Base-by-base conservation (phyloP, 208 protist genomes). In the Crithidia mellificae region DNA sequence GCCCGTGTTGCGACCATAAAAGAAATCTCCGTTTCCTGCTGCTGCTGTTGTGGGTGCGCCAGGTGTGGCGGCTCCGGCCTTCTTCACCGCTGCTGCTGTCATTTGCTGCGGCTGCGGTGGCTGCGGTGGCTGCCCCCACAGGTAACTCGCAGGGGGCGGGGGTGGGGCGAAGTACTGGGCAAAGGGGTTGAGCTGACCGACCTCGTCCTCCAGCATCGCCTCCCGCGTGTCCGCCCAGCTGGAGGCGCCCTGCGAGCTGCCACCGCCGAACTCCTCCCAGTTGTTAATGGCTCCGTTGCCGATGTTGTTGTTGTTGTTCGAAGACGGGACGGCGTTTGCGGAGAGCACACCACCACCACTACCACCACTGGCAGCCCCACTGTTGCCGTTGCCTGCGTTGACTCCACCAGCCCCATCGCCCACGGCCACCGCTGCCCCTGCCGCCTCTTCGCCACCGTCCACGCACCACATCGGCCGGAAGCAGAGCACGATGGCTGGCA, bases 111-210 rank as follows among this genome's bases (percentile, higher is more conserved):
- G 34, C 19, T 25, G 70, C 27, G 2, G 39, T 6, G 36, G 17
- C 41, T 25, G 32, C 29, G 20, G 47, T 27, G 64, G 70, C 47
- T 63, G 55, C 0, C 53, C 63, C 55, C 55, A 70, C 14, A 76
- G 39, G n/a, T 76, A 76, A 49, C 70, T 66, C 6, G 77, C 44
- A 0, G 83, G 79, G 2, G 83, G 83, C 11, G 77, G 67, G 14
- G 83, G 77, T 14, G 76, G 74, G 2, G 64, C 63, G 56, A 82
- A 85, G 69, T 82, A 81, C 39, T 72, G 64, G 19, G 81, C 75
- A 55, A 94, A 88, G 8, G 88, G 88, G 72, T 94, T 94, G 32
- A 86, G 74, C 63, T 74, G 68, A 6, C 85, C 85, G 14, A 91
- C 68, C 63, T 84, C 83, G 27, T 88, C 85, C 50, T 94, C 88